Evolutionary conservation across 2,329 filamentous ascomycete species (phyloP).

Genomic region (Aspergillaceae sp.): DNA sequence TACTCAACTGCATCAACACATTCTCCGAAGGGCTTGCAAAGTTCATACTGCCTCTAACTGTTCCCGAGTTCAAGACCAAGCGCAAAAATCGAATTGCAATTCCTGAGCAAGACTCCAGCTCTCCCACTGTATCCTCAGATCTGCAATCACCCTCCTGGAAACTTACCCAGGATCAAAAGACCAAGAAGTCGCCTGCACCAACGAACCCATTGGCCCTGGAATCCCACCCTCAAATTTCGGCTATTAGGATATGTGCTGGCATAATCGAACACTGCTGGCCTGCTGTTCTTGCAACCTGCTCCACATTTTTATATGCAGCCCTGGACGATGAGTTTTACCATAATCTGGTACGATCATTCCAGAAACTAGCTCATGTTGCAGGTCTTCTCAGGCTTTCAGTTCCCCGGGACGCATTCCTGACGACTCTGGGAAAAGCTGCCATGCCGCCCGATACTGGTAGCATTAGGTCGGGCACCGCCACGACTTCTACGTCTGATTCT

Average conservation of each 20-base stretch:
- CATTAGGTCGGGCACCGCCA: slow-evolving; percentile 13
- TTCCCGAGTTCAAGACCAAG: slow-evolving; percentile 59
- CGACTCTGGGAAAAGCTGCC: slow-evolving; percentile 84
- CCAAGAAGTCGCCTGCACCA: slow-evolving; percentile 40
- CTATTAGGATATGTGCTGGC: slow-evolving; percentile 67
- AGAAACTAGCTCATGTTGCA: slow-evolving; percentile 90
- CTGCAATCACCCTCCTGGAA: slow-evolving; percentile 22
- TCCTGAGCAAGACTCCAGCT: slow-evolving; percentile 30
- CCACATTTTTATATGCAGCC: slow-evolving; percentile 86
- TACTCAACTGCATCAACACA: slow-evolving; percentile 78
- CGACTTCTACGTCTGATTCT: slow-evolving; percentile 9
- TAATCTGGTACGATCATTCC: slow-evolving; percentile 80
- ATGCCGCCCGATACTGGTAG: slow-evolving; percentile 63
- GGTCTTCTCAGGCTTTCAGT: slow-evolving; percentile 76
- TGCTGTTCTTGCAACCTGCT: slow-evolving; percentile 86
- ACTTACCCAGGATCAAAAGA: slow-evolving; percentile 13
- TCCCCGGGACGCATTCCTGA: slow-evolving; percentile 87
- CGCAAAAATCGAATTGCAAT: slow-evolving; percentile 30
- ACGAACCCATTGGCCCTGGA: slow-evolving; percentile 73
- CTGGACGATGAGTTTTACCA: slow-evolving; percentile 93
- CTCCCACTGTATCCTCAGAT: slow-evolving; percentile 17
- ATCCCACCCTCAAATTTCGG: slow-evolving; percentile 60
- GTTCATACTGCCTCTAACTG: slow-evolving; percentile 83
- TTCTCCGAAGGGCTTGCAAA: slow-evolving; percentile 89
- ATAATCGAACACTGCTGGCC: slow-evolving; percentile 94